Conservation (phyloP, 768 basidiomycete genomes). For the Fibroporia radiculosa region DNA sequence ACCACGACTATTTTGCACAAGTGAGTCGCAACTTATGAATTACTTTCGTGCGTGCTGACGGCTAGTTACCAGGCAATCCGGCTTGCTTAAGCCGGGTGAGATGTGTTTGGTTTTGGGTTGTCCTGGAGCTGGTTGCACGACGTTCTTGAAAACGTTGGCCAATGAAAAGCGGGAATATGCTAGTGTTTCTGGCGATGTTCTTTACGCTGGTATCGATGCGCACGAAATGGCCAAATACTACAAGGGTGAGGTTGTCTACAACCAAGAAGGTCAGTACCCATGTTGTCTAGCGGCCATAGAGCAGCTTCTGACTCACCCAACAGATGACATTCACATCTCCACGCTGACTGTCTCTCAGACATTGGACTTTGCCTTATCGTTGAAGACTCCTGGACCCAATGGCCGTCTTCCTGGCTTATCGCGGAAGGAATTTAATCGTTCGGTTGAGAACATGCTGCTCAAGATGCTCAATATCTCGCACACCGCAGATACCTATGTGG, state of each 20-base stretch:
- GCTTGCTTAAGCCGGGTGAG: conserved; percentile 69
- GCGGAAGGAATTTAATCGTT: conserved; percentile 45
- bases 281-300: background rate
- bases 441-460: conserved; percentile 56
- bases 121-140: conserved; percentile 79
- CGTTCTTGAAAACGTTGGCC: conserved; percentile 79
- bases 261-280: conserved; percentile 52
- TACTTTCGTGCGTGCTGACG: background rate
- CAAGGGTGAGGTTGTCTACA: conserved; percentile 75
- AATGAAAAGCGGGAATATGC: conserved; percentile 66
- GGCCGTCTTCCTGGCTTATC: conserved; percentile 65
- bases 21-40: conserved; percentile 23
- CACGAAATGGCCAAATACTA: conserved; percentile 70
- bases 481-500: conserved; percentile 71
- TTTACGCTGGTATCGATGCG: conserved; percentile 74
- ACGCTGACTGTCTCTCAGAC: conserved; percentile 79
- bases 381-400: conserved; percentile 68
- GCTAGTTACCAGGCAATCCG: conserved; percentile 40
- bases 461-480: conserved; percentile 81
- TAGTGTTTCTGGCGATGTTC: conserved; percentile 60
- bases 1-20: conserved; percentile 54
- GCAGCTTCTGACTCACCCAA: conserved; percentile 7
- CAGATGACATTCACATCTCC: conserved; percentile 77
- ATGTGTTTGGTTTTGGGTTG: conserved; percentile 85
- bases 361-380: conserved; percentile 60